These are phyloP conservation scores for Alternaria dauci DNA, from an alignment of 2,329 filamentous ascomycete genomes.

Conservation along the genomic window DNA sequence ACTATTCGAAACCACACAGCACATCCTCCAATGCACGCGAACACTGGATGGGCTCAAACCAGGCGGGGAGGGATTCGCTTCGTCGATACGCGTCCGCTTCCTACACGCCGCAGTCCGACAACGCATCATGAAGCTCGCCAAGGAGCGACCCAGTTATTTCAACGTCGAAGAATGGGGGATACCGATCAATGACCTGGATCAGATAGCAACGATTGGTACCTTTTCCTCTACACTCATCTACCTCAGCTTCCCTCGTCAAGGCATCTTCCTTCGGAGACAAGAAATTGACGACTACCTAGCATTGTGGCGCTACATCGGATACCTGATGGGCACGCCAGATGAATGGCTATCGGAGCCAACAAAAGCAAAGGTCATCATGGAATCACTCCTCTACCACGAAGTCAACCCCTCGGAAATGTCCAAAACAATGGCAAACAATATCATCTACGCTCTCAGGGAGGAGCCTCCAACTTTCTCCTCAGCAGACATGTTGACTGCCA, in stretches of 20 bases:
- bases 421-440: slow-evolving; percentile 74
- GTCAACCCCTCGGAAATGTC: slow-evolving; percentile 70
- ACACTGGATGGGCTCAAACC: slow-evolving; percentile 72
- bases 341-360: slow-evolving; percentile 65
- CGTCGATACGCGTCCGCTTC: slow-evolving; percentile 72
- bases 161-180: slow-evolving; percentile 66
- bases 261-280: slow-evolving; percentile 68
- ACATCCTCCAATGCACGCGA: slow-evolving; percentile 74
- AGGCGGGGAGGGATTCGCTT: slow-evolving; percentile 70
- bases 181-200: slow-evolving; percentile 79
- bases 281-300: slow-evolving; percentile 76
- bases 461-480: slow-evolving; percentile 72
- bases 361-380: slow-evolving; percentile 70
- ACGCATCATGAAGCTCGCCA: slow-evolving; percentile 68
- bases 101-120: slow-evolving; percentile 73
- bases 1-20: slow-evolving; percentile 77
- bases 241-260: slow-evolving; percentile 75
- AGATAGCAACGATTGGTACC: slow-evolving; percentile 73
- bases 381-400: slow-evolving; percentile 72
- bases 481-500: slow-evolving; percentile 71
- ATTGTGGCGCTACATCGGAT: slow-evolving; percentile 77
- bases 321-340: slow-evolving; percentile 74
- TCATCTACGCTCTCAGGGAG: slow-evolving; percentile 72
- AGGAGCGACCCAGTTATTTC: slow-evolving; percentile 69
- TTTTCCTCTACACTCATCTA: slow-evolving; percentile 75